Percentiles rank a stretch among this genome's conserved stretches.
Conservation (phyloP, 257 asterid genomes). For the Scutellaria minor region DNA sequence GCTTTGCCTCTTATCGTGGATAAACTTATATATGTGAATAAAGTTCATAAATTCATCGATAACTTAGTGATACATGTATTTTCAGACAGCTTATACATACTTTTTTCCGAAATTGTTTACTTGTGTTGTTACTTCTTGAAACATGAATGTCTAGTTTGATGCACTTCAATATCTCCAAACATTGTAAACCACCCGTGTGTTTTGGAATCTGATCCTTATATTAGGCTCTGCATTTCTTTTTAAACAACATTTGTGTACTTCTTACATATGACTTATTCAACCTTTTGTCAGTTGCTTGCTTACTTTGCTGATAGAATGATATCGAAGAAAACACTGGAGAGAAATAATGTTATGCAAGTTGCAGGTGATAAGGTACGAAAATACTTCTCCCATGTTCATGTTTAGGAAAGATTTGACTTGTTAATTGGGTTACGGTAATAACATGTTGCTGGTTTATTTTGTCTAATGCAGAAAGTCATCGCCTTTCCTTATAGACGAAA, state of each 20-base stretch:
- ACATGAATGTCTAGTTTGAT: too few relatives aligned
- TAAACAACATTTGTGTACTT: too few relatives aligned
- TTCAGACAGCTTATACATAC: background rate
- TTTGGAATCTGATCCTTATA: too few relatives aligned
- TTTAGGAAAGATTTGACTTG: background rate
- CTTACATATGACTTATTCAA: background rate
- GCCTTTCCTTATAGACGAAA: slow-evolving; percentile 73
- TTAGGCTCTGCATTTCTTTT: too few relatives aligned
- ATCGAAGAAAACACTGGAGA: slow-evolving; percentile 64
- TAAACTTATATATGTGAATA: too few relatives aligned
- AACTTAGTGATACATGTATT: too few relatives aligned
- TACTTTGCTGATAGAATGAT: slow-evolving; percentile 80
- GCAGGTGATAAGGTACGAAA: slow-evolving; percentile 60
- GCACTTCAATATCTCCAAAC: too few relatives aligned
- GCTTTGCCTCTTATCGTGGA: background rate
- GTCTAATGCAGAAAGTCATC: slow-evolving; percentile 59
- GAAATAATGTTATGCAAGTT: slow-evolving; percentile 75
- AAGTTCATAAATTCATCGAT: background rate
- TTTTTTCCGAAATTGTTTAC: background rate
- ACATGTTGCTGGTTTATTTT: slow-evolving; percentile 26
- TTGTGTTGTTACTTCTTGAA: background rate
- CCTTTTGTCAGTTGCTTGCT: slow-evolving; percentile 52
- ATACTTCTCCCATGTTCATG: background rate
- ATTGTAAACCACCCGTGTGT: too few relatives aligned
- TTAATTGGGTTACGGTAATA: background rate